phyloP scores from a whole-genome alignment of 1,284 basidiomycete species.

The Dichomitus squalens region DNA sequence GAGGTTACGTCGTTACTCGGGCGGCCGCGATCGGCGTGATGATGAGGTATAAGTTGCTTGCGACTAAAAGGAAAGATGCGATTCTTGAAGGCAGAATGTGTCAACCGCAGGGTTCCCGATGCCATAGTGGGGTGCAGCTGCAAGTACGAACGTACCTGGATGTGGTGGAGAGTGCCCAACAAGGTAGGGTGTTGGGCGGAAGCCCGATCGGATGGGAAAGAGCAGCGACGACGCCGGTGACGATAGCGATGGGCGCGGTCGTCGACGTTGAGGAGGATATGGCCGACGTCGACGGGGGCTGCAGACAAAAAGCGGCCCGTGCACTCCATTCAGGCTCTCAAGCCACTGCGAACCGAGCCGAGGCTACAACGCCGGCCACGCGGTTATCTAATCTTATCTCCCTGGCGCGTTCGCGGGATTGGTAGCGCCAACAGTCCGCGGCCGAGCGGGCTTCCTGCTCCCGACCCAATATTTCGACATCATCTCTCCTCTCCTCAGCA shows the following conservation, averaged over 20 bases:
- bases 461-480: not conserved
- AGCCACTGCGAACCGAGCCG: conserved; percentile 10
- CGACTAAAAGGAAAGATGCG: not conserved
- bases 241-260: not conserved
- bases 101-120: not conserved
- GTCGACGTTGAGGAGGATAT: conserved; percentile 1
- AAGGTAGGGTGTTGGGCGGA: not conserved
- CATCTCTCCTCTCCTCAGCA: not conserved
- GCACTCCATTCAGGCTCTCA: conserved; percentile 6
- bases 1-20: not conserved
- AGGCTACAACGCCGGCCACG: conserved; percentile 16
- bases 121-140: not conserved
- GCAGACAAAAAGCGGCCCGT: conserved; percentile 19
- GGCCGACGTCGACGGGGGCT: conserved; percentile 1
- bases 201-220: not conserved
- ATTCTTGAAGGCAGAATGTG: conserved; percentile 1
- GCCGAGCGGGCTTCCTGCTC: not conserved
- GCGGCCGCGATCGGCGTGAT: not conserved
- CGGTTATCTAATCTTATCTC: conserved; percentile 25
- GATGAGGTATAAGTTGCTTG: not conserved
- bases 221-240: not conserved
- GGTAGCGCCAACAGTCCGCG: not conserved
- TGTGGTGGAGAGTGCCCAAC: not conserved
- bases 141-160: conserved; percentile 3
- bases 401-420: not conserved